Conservation (phyloP, 768 basidiomycete species). For the Suillus weaverae region DNA sequence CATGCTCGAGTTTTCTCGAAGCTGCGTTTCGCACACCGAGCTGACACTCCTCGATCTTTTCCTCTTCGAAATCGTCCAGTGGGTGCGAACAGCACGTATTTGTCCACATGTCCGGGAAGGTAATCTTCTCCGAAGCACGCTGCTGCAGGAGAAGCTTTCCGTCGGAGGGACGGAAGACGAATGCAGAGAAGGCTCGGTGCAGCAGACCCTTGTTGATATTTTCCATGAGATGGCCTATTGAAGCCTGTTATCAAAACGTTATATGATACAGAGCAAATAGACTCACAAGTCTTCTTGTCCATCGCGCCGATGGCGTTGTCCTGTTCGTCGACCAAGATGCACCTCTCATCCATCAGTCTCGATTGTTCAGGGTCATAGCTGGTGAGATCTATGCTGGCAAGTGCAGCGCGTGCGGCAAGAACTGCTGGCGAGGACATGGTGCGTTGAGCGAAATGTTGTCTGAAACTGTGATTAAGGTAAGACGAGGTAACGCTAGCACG, state of each 20-base stretch:
- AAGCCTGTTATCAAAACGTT: background rate
- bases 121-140: conserved; percentile 97
- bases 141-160: conserved; percentile 93
- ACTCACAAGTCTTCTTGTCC: conserved; percentile 95
- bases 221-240: conserved; percentile 91
- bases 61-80: conserved; percentile 84
- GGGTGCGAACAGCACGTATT: conserved; percentile 99
- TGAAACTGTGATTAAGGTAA: conserved; percentile 4
- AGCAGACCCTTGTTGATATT: conserved; percentile 93
- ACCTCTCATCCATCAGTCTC: conserved; percentile 92
- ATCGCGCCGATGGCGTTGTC: conserved; percentile 82
- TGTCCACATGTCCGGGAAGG: conserved; percentile 99
- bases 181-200: conserved; percentile 97
- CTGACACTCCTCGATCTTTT: conserved; percentile 76
- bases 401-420: conserved; percentile 57
- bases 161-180: conserved; percentile 92
- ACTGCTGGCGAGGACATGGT: conserved; percentile 62
- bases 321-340: conserved; percentile 88
- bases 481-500: background rate
- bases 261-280: conserved; percentile 5
- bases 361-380: conserved; percentile 92
- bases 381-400: conserved; percentile 76
- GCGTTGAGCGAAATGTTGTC: conserved; percentile 5
- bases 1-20: conserved; percentile 92
- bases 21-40: conserved; percentile 89